A percentile compares a stretch with the other conserved stretches of the same genome.
Conservation (phyloP, 2,329 filamentous ascomycete genomes). For the Phoma sp. region DNA sequence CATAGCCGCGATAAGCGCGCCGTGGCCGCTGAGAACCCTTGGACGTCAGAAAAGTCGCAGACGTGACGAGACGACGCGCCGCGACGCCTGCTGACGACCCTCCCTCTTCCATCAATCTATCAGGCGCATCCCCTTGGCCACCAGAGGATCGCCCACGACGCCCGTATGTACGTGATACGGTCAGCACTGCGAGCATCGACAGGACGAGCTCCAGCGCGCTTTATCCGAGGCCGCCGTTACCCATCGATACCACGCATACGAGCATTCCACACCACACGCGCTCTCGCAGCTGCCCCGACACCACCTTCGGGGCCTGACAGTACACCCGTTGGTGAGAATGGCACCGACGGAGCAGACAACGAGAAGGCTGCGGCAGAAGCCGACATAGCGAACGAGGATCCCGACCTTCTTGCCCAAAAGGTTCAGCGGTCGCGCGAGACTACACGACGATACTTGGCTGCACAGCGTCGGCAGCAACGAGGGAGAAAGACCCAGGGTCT, state of each 20-base stretch:
- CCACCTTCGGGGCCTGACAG: slow-evolving; percentile 38
- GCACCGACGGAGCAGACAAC: slow-evolving; percentile 25
- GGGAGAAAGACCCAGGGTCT: slow-evolving; percentile 42
- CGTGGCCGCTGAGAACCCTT: slow-evolving; percentile 9
- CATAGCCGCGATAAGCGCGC: slow-evolving; percentile 2
- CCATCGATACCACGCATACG: slow-evolving; percentile 36
- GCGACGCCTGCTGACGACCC: slow-evolving; percentile 23
- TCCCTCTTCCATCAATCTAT: slow-evolving; percentile 12
- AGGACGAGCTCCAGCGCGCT: slow-evolving; percentile 45
- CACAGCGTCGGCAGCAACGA: slow-evolving; percentile 42
- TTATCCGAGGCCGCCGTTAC: slow-evolving; percentile 47
- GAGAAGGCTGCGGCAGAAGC: slow-evolving; percentile 30
- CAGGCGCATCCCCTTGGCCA: slow-evolving; percentile 26
- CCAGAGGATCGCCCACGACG: slow-evolving; percentile 17
- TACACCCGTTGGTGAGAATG: slow-evolving; percentile 33
- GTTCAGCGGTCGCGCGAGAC: slow-evolving; percentile 44
- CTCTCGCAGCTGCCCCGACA: slow-evolving; percentile 34
- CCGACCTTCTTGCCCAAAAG: slow-evolving; percentile 45
- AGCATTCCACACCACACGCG: slow-evolving; percentile 43
- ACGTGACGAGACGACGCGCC: slow-evolving; percentile 24
- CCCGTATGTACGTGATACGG: slow-evolving; percentile 52
- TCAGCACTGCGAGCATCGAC: slow-evolving; percentile 50
- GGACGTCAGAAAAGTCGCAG: slow-evolving; percentile 25
- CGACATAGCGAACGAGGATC: slow-evolving; percentile 35
- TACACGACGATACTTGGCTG: slow-evolving; percentile 42